Base-by-base conservation (phyloP, 331 rosid species). In the Stylosanthes scabra region DNA sequence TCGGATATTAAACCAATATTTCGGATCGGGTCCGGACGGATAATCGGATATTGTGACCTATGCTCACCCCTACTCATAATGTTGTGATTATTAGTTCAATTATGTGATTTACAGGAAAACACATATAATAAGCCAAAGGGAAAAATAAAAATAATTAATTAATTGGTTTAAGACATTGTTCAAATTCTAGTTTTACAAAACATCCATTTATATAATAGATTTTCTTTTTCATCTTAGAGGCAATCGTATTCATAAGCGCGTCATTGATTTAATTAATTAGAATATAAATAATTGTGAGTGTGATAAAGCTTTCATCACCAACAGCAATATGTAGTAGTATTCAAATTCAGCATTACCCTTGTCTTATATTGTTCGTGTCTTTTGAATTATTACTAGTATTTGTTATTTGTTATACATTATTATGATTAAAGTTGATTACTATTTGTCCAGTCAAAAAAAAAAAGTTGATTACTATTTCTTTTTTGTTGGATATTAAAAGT, bases 241-340 rank as follows among this genome's bases (percentile, higher is more conserved):
- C 39, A 34, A 34, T 3, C 39, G 4, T 3, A 34, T 6, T 3
- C 6, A 34, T 34, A 34, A 34, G 39, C 39, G 39, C 4, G 39
- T 34, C 39, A 34, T 34, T 4, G 4, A 34, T 34, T 34, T 34
- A 34, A 34, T 34, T 34, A 34, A 34, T 34, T 15, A 15, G 2
- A 72, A 72, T 59, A 37, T 60, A 9, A 34, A 72, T 72, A 34
- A 49, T 61, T 60, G 61, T 15, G 52, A 60, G 11, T n/a, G 60
- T 71, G 66, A 29, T 46, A 47, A 15, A 46, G 7, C 27, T 46
- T 61, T 47, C 28, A 60, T 52, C 69, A 72, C 45, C 68, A 20
- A 20, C 25, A 20, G 25, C 25, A 20, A 20, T 1, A 20, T 20
- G 25, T 59, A 12, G 28, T 2, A 12, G 27, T 11, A 41, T 13